Evolutionary conservation across 148 eudicot genomes (phyloP), one percentile per base, ranked within the genome.

Genomic region (Beta vulgaris): DNA sequence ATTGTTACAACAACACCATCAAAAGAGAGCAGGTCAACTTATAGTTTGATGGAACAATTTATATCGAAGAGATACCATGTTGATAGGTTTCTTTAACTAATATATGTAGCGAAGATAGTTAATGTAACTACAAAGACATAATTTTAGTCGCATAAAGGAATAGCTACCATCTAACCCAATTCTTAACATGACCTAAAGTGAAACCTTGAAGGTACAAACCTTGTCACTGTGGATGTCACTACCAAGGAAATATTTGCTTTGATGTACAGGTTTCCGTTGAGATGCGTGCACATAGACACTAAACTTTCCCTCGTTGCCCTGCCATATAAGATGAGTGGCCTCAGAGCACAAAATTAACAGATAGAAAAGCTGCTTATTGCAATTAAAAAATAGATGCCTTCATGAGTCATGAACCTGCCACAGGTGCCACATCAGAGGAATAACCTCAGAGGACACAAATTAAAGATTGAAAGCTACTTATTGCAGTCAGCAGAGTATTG

Each of bases 291-390:
- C 90, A 74, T 90, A 90, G 66, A 92, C 84, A 68, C 93, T 84
- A 78, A 90, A 92, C 81, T 82, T 90, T 71, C 90, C 97, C 69
- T 92, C 97, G 66, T 92, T 89, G 28, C 97, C 97, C 97, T 92
- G 93, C 46, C 83, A 85, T 71, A 81, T 61, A 57, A 82, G 69
- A 78, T 19, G 15, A 36, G 46, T n/a, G 19, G 37, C 18, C 63
- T 79, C 68, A 58, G 65, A 31, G 48, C 19, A 42, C 32, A 68
- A 19, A 77, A 59, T 28, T 6, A 51, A 21, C 32, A 72, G 13
- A 31, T 19, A 42, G 58, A 42, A 15, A 48, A 72, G 1, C 18
- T 1, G 23, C 6, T 26, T 16, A 32, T 37, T 31, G 36, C 68
- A 29, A 18, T 63, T 4, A 23, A 7, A 25, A n/a, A 3, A 46